Base-by-base conservation (phyloP, 106 monocot genomes). In the Amphibolis antarctica region DNA sequence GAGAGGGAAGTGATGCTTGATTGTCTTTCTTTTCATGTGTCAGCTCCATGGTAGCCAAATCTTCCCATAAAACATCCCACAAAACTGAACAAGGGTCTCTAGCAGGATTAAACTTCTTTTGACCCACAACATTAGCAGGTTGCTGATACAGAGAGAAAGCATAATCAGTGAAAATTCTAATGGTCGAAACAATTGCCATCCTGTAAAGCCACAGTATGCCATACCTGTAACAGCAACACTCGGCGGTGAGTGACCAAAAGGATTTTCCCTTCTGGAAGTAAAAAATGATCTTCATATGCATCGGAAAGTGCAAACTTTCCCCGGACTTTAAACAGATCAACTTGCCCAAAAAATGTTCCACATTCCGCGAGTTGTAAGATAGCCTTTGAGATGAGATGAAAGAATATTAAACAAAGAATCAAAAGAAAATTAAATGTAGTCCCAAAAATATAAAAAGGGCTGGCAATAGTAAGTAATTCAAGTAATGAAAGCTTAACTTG, bases 231-330 rank as follows among this genome's bases (percentile, higher is more conserved):
- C 42, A 82, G 60, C 50, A 98, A 47, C 25, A 87, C 86, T 63
- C 96, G 75, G 46, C 89, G 66, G 59, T 98, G 96, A 69, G 87
- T 98, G 55, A 90, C 78, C 63, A 91, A 56, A 60, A 91, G 56
- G 24, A 91, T 64, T 59, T 81, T 90, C 69, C 96, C 96, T 73
- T 90, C 87, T 55, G 87, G 87, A 57, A 98, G 84, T 24, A 87
- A 21, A 71, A 87, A 87, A 71, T 90, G 90, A 71, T 91, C 90
- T 81, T 98, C 96, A 75, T 98, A 98, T 11, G 90, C 96, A 79
- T 98, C 96, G 28, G 87, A 82, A 28, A 87, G 82, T 62, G 96
- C 90, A 83, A 98, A 90, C 51, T 98, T 98, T 46, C 96, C 90
- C 50, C 96, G 60, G 11, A 98, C 84, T 81, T 91, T 98, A 55